phyloP scores from a whole-genome alignment of 2,329 filamentous ascomycete species.

The Colletotrichum sp. region DNA sequence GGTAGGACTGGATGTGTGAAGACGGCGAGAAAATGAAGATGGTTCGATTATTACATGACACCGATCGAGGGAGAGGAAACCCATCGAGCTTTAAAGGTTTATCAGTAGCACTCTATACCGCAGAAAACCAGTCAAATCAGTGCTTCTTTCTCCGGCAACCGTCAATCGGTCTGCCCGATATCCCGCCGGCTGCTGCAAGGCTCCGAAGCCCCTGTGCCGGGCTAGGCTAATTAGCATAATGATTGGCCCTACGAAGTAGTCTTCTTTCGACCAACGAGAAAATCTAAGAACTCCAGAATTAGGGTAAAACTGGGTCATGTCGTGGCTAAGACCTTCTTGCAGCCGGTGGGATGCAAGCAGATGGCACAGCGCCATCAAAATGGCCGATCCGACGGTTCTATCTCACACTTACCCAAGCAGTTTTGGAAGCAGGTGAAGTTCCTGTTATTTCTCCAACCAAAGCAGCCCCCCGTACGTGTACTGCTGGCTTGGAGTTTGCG shows the following conservation, averaged over 20 bases:
- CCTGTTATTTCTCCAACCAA: neutral
- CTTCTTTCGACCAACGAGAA: neutral
- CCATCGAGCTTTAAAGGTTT: neutral
- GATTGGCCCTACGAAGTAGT: neutral
- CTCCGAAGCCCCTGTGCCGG: neutral
- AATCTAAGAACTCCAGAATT: fast-evolving
- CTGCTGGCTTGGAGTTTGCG: neutral
- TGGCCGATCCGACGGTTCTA: neutral
- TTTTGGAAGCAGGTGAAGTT: neutral
- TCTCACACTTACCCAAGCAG: neutral
- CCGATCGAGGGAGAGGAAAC: neutral
- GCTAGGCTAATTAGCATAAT: neutral
- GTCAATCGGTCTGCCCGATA: neutral
- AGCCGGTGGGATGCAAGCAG: neutral
- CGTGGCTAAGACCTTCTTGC: neutral
- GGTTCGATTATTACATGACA: neutral
- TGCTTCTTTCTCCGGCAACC: neutral
- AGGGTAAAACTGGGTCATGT: neutral
- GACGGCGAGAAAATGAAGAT: neutral
- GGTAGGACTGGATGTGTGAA: neutral
- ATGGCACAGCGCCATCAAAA: neutral
- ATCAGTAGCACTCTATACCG: neutral
- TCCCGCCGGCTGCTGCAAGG: neutral
- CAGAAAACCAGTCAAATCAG: neutral
- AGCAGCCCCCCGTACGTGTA: neutral